phyloP scores from a whole-genome alignment of 768 basidiomycete species.

The Tremella mesenterica region DNA sequence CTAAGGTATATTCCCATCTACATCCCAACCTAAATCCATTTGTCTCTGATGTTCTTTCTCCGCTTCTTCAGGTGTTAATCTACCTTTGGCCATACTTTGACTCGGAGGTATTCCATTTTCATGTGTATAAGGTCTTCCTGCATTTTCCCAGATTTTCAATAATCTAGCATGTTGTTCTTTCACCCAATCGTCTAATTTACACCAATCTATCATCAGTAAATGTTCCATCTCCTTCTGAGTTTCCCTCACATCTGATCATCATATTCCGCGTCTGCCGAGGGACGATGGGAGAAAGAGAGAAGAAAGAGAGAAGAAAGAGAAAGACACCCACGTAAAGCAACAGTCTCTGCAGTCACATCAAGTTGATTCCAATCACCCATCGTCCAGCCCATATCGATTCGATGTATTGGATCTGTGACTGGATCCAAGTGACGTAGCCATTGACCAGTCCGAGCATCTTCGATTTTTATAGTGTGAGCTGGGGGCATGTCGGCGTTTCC shows the following conservation, averaged over 20 bases:
- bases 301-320: not conserved
- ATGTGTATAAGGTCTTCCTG: slow-evolving; percentile 31
- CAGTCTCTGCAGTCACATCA: slow-evolving; percentile 37
- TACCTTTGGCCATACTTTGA: slow-evolving; percentile 35
- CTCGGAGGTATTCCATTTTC: slow-evolving; percentile 37
- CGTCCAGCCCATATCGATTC: slow-evolving; percentile 45
- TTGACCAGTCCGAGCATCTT: slow-evolving; percentile 45
- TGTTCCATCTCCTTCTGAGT: not conserved
- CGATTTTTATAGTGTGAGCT: slow-evolving; percentile 43
- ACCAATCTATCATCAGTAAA: slow-evolving; percentile 42
- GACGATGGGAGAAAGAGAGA: not conserved
- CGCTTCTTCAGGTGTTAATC: slow-evolving; percentile 32
- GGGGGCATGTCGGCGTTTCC: slow-evolving; percentile 43
- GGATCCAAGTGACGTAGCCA: slow-evolving; percentile 45
- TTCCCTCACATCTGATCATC: not conserved
- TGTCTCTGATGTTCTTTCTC: slow-evolving; percentile 42
- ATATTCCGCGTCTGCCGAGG: too few species aligned
- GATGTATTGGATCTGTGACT: slow-evolving; percentile 39
- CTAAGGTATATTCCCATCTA: slow-evolving; percentile 29
- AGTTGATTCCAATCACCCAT: slow-evolving; percentile 47
- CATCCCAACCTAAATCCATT: slow-evolving; percentile 45
- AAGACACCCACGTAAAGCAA: slow-evolving; percentile 42
- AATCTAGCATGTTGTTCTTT: slow-evolving; percentile 34
- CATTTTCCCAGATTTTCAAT: slow-evolving; percentile 35
- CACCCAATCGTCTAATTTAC: slow-evolving; percentile 43